Evolutionary conservation across 2,329 filamentous ascomycete species (phyloP).

Genomic region (Bipolaris victoriae): DNA sequence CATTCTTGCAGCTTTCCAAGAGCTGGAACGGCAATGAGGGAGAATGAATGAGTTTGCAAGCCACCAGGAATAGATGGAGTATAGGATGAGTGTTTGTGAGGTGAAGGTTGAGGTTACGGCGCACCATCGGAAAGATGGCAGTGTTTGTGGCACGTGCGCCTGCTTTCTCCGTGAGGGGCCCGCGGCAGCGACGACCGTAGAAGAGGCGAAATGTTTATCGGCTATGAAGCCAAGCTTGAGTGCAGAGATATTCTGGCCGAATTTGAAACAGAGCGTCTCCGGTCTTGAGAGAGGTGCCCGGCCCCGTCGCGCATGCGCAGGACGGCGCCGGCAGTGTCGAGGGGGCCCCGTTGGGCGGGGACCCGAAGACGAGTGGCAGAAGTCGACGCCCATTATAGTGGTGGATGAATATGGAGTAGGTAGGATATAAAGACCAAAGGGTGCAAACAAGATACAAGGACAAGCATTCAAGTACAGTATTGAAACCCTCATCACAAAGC

Average conservation of each 20-base stretch:
- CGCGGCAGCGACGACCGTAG: constrained; percentile 17
- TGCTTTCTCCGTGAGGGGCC: constrained; percentile 9
- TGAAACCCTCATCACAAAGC: neutral
- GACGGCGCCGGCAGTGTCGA: constrained; percentile 24
- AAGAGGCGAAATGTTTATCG: neutral
- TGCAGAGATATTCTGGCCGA: constrained; percentile 2
- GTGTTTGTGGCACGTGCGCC: constrained; percentile 11
- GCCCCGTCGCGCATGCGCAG: constrained; percentile 30
- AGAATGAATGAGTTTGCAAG: neutral
- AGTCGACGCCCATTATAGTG: constrained; percentile 16
- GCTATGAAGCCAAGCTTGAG: neutral
- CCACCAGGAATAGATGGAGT: neutral
- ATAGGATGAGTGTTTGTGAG: neutral
- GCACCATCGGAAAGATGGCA: constrained; percentile 6
- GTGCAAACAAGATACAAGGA: constrained; percentile 5
- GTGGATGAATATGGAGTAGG: constrained; percentile 11
- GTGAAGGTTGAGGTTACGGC: constrained; percentile 2
- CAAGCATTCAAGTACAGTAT: constrained; percentile 1
- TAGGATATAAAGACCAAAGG: constrained; percentile 31
- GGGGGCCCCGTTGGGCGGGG: constrained; percentile 37
- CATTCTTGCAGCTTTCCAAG: too few species aligned
- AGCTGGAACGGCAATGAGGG: too few species aligned
- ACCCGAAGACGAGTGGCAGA: constrained; percentile 37
- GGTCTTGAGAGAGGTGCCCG: constrained; percentile 29
- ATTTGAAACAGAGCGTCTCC: constrained; percentile 27